Evolutionary conservation across 1,284 basidiomycete species (phyloP), one percentile per base, ranked within the genome.

Genomic region (Fomitopsis palustris): DNA sequence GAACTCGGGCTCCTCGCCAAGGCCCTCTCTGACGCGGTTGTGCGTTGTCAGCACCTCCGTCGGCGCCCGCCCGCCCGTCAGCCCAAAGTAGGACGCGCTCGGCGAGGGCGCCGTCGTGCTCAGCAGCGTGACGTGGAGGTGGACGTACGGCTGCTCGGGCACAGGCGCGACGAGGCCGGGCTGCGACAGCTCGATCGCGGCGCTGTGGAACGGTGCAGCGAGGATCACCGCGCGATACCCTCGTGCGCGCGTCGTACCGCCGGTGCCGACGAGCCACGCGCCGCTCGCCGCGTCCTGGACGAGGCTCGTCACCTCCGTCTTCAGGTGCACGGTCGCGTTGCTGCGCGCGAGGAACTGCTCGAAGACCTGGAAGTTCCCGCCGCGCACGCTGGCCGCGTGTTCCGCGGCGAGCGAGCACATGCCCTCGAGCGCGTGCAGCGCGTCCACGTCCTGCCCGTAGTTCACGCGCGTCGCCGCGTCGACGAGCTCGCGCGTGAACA

Each of bases 301-400:
- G 56, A 89, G 81, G 56, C 77, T 75, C 43, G 71, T 72, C 61
- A 93, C 92, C 55, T 81, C 75, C 0, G 90, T 90, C 58, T 86
- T 82, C 8, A 95, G 79, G 64, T 82, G 79, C 1, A 95, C 73
- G 3, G 79, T 82, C 3, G 93, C 93, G 9, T 81, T 79, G 7
- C 91, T 91, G 12, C 78, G 77, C 9, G 83, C 77, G 39, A 96
- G 70, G 76, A 98, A 95, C 51, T 85, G 73, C 64, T 94, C 86
- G 70, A 98, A 98, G 45, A 98, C 81, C 65, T 84, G 83, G 72
- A 83, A 92, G 74, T 98, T 98, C 2, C 96, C 96, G 2, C 90
- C 88, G 61, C 80, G 74, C 53, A 98, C 82, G 16, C 82, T 80
- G 0, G 77, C 76, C 0, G 93, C 93, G 5, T 88, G 87, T 0